Evolutionary conservation across 495 filamentous ascomycete species (phyloP), one percentile per base, ranked within the genome.

Genomic region (Entonaema liquescens): DNA sequence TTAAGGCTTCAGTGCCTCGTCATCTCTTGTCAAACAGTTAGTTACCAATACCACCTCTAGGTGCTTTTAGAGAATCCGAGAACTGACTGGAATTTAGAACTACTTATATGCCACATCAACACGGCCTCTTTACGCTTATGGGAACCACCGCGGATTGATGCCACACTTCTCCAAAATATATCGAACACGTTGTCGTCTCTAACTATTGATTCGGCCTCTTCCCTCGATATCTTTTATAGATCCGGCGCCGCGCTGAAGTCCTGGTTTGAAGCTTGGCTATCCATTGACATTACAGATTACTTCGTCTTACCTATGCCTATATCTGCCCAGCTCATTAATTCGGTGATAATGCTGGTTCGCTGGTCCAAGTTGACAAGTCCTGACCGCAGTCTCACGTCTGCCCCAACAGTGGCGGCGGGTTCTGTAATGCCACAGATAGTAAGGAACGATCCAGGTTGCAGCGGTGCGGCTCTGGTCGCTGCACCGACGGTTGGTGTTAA

Each of bases 201-300:
- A 50, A 73, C 70, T 19, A 38, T 74, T 21, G 73, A 68, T 52
- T 67, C 67, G 19, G 68, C 73, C 40, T 73, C 77, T 47, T 69
- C 71, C n/a, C 65, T 76, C 49, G 79, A 81, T 59, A 68, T 75
- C 21, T 76, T 81, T 58, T 77, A 75, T 28, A 68, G 67, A 9
- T 77, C 71, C 58, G 76, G 67, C 53, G 62, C 68, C 44, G 76
- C 75, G 19, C 71, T 83, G 31, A 75, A 76, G 52, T 38, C 68
- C 5, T 83, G 81, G 81, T 79, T 83, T 68, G 78, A 80, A 26
- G 56, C 60, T 40, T 83, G 81, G 81, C 70, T 81, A 21, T 64
- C 79, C 4, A 70, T 83, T 11, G 79, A 81, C 0, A 71, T 77
- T 19, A 73, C 74, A 11, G 65, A 73, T 50, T 82, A 83, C 72